Percentiles rank a stretch among this genome's conserved stretches.
Conservation (phyloP, 306 rosid genomes). For the Rosa chinensis region DNA sequence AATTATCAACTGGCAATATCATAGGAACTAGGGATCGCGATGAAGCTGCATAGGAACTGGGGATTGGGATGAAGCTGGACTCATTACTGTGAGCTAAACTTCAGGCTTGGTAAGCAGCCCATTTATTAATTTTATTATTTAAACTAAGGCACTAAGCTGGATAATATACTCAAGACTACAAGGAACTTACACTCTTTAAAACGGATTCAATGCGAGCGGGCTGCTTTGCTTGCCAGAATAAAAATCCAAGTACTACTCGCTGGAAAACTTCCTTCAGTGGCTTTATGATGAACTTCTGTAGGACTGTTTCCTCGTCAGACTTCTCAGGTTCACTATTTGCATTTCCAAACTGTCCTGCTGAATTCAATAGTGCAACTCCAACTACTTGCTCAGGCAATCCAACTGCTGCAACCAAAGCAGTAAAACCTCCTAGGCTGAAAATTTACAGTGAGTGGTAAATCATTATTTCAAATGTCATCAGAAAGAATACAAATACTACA, state of each 20-base stretch:
- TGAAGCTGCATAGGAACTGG: neutral
- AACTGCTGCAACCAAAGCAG: conserved; percentile 80
- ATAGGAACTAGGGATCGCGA: neutral
- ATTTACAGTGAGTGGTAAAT: conserved; percentile 23
- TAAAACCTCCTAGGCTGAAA: conserved; percentile 96
- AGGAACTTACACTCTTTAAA: conserved; percentile 67
- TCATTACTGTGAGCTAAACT: neutral
- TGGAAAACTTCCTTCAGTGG: conserved; percentile 84
- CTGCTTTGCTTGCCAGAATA: conserved; percentile 96
- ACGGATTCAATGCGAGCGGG: conserved; percentile 75
- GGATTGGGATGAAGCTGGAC: neutral
- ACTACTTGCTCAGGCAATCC: conserved; percentile 66
- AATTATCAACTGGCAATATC: neutral
- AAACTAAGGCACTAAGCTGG: neutral
- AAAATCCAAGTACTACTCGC: conserved; percentile 74
- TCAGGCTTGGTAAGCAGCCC: neutral
- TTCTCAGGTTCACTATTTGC: conserved; percentile 39
- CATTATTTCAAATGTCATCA: conserved; percentile 4
- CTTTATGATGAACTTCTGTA: conserved; percentile 60
- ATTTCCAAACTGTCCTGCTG: conserved; percentile 89
- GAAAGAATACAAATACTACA: neutral
- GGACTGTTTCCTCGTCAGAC: conserved; percentile 65
- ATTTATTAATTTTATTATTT: neutral
- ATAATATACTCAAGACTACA: neutral
- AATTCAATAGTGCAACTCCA: conserved; percentile 80